Evolutionary conservation across 495 filamentous ascomycete genomes (phyloP), one percentile per base, ranked within the genome.

Genomic region (Diplogelasinospora grovesii): DNA sequence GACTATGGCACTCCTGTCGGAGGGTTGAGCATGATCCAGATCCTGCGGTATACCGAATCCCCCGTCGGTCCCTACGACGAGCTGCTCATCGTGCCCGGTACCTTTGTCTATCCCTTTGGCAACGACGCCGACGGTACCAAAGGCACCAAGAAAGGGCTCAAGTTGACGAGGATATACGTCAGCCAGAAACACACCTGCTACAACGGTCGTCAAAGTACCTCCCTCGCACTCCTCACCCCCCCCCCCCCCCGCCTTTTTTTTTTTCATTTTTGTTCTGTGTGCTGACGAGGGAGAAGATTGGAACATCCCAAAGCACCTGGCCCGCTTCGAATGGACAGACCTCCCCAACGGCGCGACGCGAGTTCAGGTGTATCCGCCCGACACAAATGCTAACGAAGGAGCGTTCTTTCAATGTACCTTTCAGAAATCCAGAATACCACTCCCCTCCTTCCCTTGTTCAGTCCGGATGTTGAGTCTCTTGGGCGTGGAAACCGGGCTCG

Each of bases 241-340:
- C n/a, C n/a, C 13, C n/a, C 22, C 30, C 10, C 16, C 24, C 15
- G 21, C 1, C 18, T 22, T 6, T 32, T 9, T 5, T 32, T 32
- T 6, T 32, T 9, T 15, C 14, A 5, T 22, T 19, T 11, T 18
- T 22, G 8, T 25, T n/a, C 10, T 26, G 8, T 21, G 5, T 39
- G 31, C 33, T 33, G 18, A 30, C 10, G 13, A 21, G 36, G 30
- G 44, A 51, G 19, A 46, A 61, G 68, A 70, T 41, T 75, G 69
- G 69, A 74, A 73, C 52, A 67, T 73, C 27, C 69, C 72, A 8
- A 75, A 75, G 49, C 71, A 74, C 50, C 59, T 75, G 11, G 73
- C 71, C 16, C 59, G 59, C 24, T 75, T 75, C 52, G 50, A 55
- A 15, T 77, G 69, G 60, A 63, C 54, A 5, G 49, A 61, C 14